Evolutionary conservation across 2,329 filamentous ascomycete species (phyloP), one percentile per base, ranked within the genome.

Genomic region (Diaporthe caulivora): DNA sequence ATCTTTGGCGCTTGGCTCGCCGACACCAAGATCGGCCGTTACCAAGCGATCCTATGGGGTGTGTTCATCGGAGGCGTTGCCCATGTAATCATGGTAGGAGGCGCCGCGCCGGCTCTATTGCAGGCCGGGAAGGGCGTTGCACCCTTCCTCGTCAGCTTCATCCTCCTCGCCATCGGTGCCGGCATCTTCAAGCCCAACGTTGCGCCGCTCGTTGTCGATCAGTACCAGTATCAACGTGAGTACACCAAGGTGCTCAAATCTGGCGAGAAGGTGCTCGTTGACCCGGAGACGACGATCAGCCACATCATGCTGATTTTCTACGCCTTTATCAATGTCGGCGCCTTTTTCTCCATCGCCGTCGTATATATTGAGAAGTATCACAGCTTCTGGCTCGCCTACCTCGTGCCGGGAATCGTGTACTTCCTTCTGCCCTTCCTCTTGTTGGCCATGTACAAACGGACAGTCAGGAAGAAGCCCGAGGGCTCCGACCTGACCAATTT

Each of bases 331-430:
- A 94, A 94, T 79, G 80, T 92, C 18, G 93, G 93, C 42, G 89
- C 91, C 34, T 83, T 92, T 57, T 76, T 86, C 58, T 90, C 87
- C 57, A 87, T 91, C 77, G 86, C 83, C 78, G 94, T 92, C 90
- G 91, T 91, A 44, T 95, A 93, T 78, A 90, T 92, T 2, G 93
- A 95, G 82, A 92, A 93, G 80, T 94, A 93, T 75, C 87, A 94
- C 62, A 93, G 93, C 10, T 95, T 94, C 85, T 95, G 92, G 91
- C 87, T 93, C 31, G 87, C 92, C 0, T 95, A 87, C 83, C 76
- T 86, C 77, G 79, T 85, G 65, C 82, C 83, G 69, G 76, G 85
- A 3, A 81, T 90, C 74, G 82, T 92, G 78, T 92, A 92, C 82
- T 86, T 88, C 73, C 76, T 88, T 17, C 88, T 91, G 76, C 92